These are phyloP conservation scores for Citrus medica DNA, from an alignment of 345 rosid genomes.

Conservation along the genomic window DNA sequence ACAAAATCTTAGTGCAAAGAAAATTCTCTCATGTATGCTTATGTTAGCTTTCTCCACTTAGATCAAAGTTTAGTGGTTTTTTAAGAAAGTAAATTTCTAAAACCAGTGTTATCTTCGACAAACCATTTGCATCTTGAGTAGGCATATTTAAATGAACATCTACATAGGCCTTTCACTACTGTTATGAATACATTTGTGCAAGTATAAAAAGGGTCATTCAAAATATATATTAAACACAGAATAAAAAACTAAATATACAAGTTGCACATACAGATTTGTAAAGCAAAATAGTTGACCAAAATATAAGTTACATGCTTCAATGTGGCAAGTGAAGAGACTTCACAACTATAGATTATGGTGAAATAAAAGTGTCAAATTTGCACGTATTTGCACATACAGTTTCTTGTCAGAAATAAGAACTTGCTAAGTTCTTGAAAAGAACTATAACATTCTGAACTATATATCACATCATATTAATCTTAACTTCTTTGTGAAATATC, in stretches of 20 bases:
- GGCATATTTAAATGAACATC: not conserved
- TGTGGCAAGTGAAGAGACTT: not conserved
- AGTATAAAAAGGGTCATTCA: not conserved
- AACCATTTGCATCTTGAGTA: not conserved
- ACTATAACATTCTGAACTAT: not conserved
- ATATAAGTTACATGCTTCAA: not conserved
- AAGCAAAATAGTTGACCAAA: not conserved
- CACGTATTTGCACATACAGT: not conserved
- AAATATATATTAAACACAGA: not conserved
- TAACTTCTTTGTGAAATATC: not conserved
- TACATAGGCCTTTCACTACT: not conserved
- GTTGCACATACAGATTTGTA: not conserved
- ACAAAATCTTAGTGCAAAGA: no score
- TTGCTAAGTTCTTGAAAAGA: not conserved
- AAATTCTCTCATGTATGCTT: not conserved
- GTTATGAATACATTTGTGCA: not conserved
- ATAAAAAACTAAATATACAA: not conserved
- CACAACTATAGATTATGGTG: not conserved
- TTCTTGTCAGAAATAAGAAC: not conserved
- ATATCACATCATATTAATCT: not conserved
- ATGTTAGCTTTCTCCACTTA: not conserved
- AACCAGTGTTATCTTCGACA: no score
- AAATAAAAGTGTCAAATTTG: not conserved
- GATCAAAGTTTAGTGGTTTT: not conserved
- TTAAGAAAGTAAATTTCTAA: not conserved